phyloP scores from a whole-genome alignment of 2,329 filamentous ascomycete genomes.

The Gyromitra esculenta region DNA sequence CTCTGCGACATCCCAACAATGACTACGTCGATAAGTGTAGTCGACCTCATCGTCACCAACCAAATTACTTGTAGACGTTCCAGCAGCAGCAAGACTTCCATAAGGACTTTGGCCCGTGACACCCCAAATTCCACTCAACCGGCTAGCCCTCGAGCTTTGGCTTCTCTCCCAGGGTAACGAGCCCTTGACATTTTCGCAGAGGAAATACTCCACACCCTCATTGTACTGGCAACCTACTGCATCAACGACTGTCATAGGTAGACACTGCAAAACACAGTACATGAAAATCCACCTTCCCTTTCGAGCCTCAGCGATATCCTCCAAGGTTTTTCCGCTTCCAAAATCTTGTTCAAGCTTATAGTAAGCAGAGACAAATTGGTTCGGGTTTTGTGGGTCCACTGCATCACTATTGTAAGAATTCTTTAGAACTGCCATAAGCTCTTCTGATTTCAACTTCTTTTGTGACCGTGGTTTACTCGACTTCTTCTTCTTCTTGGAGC shows the following conservation, averaged over 20 bases:
- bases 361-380: constrained; percentile 75
- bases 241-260: constrained; percentile 81
- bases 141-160: constrained; percentile 66
- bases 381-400: constrained; percentile 64
- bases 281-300: constrained; percentile 84
- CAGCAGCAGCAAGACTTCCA: constrained; percentile 69
- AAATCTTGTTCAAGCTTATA: constrained; percentile 76
- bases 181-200: constrained; percentile 78
- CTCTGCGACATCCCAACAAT: constrained; percentile 74
- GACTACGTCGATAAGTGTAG: constrained; percentile 73
- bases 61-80: constrained; percentile 71
- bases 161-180: constrained; percentile 78
- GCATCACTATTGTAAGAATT: constrained; percentile 83
- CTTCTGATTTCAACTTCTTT: constrained; percentile 67
- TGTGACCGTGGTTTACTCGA: constrained; percentile 45
- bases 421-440: constrained; percentile 79
- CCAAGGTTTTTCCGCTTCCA: constrained; percentile 70
- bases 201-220: constrained; percentile 81
- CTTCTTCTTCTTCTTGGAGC: constrained; percentile 74
- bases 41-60: constrained; percentile 70
- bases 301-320: constrained; percentile 76
- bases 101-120: constrained; percentile 41
- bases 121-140: constrained; percentile 77
- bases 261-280: constrained; percentile 78
- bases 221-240: constrained; percentile 75